Evolutionary conservation across 345 rosid species (phyloP).

Genomic region (Firmiana major): DNA sequence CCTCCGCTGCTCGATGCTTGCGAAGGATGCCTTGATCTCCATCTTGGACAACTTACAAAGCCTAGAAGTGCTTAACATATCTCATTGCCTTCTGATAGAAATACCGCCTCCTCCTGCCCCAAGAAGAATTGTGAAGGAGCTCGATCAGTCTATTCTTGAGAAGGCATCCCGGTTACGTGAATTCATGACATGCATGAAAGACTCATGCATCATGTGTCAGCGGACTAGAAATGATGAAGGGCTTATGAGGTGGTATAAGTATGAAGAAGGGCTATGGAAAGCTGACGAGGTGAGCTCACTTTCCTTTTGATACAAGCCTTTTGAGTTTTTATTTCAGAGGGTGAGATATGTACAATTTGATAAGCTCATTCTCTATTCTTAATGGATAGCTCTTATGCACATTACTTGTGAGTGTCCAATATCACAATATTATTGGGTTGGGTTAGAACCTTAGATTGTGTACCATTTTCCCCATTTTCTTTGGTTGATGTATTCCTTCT

Average conservation of each 20-base stretch:
- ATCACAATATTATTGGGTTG: neutral
- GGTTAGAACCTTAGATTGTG: neutral
- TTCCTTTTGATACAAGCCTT: conserved; percentile 34
- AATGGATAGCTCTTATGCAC: neutral
- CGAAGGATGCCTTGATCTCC: conserved; percentile 51
- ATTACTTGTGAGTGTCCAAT: neutral
- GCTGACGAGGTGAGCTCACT: conserved; percentile 63
- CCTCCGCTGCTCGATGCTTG: conserved; percentile 61
- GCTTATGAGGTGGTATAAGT: conserved; percentile 80
- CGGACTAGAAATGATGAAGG: conserved; percentile 68
- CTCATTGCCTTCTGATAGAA: conserved; percentile 70
- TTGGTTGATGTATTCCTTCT: conserved; percentile 3
- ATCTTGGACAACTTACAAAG: conserved; percentile 51
- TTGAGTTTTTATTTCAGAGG: neutral
- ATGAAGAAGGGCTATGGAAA: conserved; percentile 82
- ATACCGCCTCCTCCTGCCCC: conserved; percentile 32
- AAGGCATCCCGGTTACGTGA: conserved; percentile 52
- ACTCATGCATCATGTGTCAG: conserved; percentile 66
- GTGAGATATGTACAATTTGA: neutral
- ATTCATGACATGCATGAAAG: conserved; percentile 62
- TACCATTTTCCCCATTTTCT: neutral
- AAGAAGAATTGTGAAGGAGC: conserved; percentile 38
- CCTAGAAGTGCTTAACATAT: conserved; percentile 77
- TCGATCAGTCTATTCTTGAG: conserved; percentile 42
- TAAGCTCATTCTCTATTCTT: neutral